These are phyloP conservation scores for Lipomyces oligophaga DNA, from an alignment of 805 yeast species.

Conservation along the genomic window DNA sequence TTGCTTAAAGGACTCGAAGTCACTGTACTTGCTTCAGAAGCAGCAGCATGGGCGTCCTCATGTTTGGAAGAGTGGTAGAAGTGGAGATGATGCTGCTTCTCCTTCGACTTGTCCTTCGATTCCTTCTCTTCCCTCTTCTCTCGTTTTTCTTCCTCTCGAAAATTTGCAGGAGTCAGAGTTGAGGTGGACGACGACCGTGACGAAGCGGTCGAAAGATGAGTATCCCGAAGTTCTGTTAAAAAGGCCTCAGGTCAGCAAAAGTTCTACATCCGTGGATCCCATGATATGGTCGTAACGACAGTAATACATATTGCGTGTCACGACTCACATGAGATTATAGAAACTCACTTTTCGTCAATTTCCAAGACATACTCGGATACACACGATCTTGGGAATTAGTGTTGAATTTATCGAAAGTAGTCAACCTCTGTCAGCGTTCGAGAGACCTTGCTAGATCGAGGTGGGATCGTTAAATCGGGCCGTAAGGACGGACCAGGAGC, in stretches of 20 bases:
- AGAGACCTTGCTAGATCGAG: too few relatives aligned
- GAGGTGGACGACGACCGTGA: constrained; percentile 31
- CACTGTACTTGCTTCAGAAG: background rate
- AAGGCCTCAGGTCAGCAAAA: background rate
- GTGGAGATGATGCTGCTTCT: constrained; percentile 21
- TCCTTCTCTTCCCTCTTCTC: background rate
- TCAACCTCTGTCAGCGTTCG: too few relatives aligned
- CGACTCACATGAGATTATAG: too few relatives aligned
- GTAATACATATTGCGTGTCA: too few relatives aligned
- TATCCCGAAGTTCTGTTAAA: constrained; percentile 40
- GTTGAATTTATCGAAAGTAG: too few relatives aligned
- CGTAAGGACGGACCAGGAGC: too few relatives aligned
- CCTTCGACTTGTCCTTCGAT: constrained; percentile 7
- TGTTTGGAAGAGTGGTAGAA: constrained; percentile 17
- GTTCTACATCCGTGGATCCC: background rate
- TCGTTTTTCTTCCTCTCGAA: background rate
- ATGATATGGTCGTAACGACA: background rate
- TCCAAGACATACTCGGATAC: constrained; percentile 41
- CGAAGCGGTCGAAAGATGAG: constrained; percentile 37
- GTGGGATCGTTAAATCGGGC: too few relatives aligned
- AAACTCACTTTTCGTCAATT: constrained; percentile 44
- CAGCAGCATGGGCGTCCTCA: constrained; percentile 6
- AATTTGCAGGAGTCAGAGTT: constrained; percentile 26
- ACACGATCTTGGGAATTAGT: too few relatives aligned
- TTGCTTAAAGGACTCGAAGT: too few relatives aligned